These are phyloP conservation scores for Echinochloa phyllopogon DNA, from an alignment of 176 grass and related monocot genomes.

Conservation along the genomic window DNA sequence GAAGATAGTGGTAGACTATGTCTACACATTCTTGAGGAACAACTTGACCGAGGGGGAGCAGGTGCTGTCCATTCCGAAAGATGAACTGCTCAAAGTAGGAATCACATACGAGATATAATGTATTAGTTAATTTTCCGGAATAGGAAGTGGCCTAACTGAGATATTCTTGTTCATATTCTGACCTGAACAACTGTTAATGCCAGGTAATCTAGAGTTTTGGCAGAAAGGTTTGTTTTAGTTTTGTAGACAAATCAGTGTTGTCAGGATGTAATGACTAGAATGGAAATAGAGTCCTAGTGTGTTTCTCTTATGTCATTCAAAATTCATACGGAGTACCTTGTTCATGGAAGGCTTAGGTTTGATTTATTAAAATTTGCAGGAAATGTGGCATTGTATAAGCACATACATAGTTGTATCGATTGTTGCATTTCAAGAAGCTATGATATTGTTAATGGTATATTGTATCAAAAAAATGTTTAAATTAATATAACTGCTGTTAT, in stretches of 20 bases:
- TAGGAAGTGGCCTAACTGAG: constrained; percentile 4
- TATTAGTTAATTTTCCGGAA: constrained; percentile 27
- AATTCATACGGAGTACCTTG: not conserved
- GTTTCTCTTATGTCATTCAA: not conserved
- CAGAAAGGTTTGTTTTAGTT: not conserved
- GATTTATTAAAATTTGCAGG: not conserved
- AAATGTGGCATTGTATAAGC: not conserved
- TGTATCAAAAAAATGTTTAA: not conserved
- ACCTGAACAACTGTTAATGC: not conserved
- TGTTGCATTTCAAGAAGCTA: not conserved
- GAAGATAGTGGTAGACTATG: constrained; percentile 57
- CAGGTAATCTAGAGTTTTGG: not conserved
- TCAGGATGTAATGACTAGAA: not conserved
- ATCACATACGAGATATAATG: constrained; percentile 74
- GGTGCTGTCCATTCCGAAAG: constrained; percentile 52
- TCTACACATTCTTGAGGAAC: constrained; percentile 66
- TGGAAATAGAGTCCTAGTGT: not conserved
- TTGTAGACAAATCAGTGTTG: not conserved
- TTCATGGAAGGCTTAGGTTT: not conserved
- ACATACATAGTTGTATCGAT: not conserved
- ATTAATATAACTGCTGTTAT: not conserved
- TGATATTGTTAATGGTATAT: not conserved
- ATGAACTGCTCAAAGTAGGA: constrained; percentile 76
- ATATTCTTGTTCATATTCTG: constrained; percentile 33
- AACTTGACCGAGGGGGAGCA: constrained; percentile 58